Conservation (phyloP, 257 asterid genomes). For the Petrea volubilis region DNA sequence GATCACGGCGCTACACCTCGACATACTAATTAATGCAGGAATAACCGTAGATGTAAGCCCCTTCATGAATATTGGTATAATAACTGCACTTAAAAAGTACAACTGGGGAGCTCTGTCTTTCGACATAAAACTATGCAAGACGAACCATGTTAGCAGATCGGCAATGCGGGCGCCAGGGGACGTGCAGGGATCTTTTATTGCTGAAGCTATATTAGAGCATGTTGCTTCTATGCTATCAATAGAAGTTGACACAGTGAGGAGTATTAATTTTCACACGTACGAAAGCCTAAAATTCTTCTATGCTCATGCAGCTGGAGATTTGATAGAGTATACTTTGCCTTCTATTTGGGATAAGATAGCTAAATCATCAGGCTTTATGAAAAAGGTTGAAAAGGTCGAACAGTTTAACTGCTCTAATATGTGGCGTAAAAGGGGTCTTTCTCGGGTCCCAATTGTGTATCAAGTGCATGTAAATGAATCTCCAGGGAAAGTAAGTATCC, state of each 20-base stretch:
- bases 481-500: constrained; percentile 70
- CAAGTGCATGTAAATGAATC: constrained; percentile 28
- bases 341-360: constrained; percentile 59
- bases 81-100: constrained; percentile 50
- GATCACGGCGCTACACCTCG: constrained; percentile 65
- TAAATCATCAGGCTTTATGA: constrained; percentile 38
- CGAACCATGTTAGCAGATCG: constrained; percentile 58
- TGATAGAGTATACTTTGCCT: constrained; percentile 55
- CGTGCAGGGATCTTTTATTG: constrained; percentile 63
- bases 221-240: constrained; percentile 48
- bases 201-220: constrained; percentile 67
- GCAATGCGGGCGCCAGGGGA: constrained; percentile 81
- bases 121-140: constrained; percentile 65
- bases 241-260: constrained; percentile 55
- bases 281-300: constrained; percentile 58
- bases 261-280: constrained; percentile 51
- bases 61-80: constrained; percentile 30
- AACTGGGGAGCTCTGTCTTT: constrained; percentile 74
- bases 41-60: constrained; percentile 59
- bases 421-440: constrained; percentile 68
- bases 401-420: constrained; percentile 39
- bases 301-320: constrained; percentile 36
- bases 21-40: constrained; percentile 66
- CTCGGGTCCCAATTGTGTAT: constrained; percentile 53
- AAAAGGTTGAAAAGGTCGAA: constrained; percentile 32